A percentile compares a stretch with the other conserved stretches of the same genome.
Conservation (phyloP, 257 asterid genomes). For the Euphrasia confusa region DNA sequence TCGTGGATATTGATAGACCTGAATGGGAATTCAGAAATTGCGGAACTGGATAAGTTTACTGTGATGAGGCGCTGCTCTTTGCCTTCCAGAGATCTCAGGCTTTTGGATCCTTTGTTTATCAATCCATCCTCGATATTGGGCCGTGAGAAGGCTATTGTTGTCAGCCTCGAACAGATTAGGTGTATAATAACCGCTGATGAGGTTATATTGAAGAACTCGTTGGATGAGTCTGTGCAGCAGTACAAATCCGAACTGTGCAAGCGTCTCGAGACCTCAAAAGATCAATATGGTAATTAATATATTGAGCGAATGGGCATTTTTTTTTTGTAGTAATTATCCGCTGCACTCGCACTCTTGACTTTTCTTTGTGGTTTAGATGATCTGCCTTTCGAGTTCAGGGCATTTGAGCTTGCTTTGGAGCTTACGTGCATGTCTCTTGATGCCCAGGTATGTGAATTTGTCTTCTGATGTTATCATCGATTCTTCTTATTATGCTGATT, state of each 20-base stretch:
- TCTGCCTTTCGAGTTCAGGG: constrained; percentile 94
- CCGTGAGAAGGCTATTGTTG: constrained; percentile 96
- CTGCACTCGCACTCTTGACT: constrained; percentile 22
- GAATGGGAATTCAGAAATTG: constrained; percentile 66
- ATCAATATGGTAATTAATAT: constrained; percentile 60
- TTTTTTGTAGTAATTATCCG: background rate
- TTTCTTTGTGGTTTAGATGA: constrained; percentile 58
- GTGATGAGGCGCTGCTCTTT: constrained; percentile 86
- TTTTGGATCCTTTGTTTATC: constrained; percentile 91
- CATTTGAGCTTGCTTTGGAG: constrained; percentile 96
- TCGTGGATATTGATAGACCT: constrained; percentile 90
- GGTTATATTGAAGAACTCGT: constrained; percentile 86
- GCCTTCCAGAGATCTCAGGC: constrained; percentile 98
- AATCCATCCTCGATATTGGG: constrained; percentile 90
- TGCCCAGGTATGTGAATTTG: constrained; percentile 62
- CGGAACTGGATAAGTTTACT: constrained; percentile 80
- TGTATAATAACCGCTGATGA: constrained; percentile 96
- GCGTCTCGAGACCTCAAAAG: constrained; percentile 78
- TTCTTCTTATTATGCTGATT: constrained; percentile 13
- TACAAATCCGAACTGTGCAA: constrained; percentile 80
- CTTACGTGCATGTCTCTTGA: constrained; percentile 88
- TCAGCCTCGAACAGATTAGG: constrained; percentile 91
- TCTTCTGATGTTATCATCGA: constrained; percentile 14
- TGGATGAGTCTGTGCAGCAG: constrained; percentile 74
- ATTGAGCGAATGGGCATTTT: constrained; percentile 6